These are phyloP conservation scores for Annona squamosa DNA, from an alignment of 164 flowering plant genomes.

Conservation along the genomic window DNA sequence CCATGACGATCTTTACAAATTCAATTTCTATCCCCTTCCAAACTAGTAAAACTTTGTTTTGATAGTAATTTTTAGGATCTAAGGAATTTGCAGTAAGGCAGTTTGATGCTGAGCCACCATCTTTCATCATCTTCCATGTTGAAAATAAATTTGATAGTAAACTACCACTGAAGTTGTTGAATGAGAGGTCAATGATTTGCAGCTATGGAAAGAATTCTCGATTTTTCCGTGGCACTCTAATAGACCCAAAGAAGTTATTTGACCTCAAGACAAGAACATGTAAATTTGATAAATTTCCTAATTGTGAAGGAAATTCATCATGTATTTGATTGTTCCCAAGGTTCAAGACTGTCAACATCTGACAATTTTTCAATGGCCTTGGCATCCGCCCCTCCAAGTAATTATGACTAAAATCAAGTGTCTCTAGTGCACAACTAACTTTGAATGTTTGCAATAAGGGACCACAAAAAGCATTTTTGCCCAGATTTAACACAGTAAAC, in stretches of 20 bases:
- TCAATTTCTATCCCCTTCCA: neutral
- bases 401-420: neutral
- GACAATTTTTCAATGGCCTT: neutral
- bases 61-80: neutral
- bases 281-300: neutral
- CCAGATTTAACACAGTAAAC: neutral
- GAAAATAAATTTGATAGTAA: neutral
- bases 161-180: neutral
- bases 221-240: neutral
- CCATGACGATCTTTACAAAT: neutral
- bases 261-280: neutral
- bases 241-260: neutral
- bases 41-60: neutral
- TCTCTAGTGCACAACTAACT: neutral
- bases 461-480: neutral
- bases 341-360: neutral
- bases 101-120: neutral
- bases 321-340: slow-evolving; percentile 2
- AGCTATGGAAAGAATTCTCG: neutral
- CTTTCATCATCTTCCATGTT: neutral
- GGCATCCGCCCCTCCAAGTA: neutral
- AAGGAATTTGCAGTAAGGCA: neutral
- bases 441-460: neutral
- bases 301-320: slow-evolving; percentile 1
- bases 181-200: neutral